These are phyloP conservation scores for Ustulina deusta DNA, from an alignment of 2,329 filamentous ascomycete species.

Conservation along the genomic window DNA sequence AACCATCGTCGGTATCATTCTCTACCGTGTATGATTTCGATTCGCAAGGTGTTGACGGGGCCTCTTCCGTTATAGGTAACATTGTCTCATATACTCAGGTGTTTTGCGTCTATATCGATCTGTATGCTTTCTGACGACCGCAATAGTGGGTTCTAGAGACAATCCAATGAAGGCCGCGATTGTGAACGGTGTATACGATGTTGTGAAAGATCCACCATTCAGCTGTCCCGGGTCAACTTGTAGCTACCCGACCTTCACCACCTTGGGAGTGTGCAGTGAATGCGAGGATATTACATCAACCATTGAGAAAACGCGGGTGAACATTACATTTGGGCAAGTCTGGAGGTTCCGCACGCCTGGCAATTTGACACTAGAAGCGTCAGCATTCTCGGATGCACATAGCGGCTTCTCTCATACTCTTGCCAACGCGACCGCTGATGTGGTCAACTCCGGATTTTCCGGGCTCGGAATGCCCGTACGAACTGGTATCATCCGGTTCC, in stretches of 20 bases:
- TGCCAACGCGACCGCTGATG: conserved; percentile 20
- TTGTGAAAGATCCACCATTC: conserved; percentile 35
- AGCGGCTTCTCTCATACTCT: conserved; percentile 30
- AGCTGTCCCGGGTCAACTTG: conserved; percentile 31
- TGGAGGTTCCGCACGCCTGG: conserved; percentile 21
- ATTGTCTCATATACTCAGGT: neutral
- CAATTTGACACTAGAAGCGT: conserved; percentile 28
- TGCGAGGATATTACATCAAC: conserved; percentile 27
- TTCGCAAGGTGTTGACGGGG: conserved; percentile 21
- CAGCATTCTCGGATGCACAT: conserved; percentile 16
- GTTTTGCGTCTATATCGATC: no score
- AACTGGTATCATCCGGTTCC: conserved; percentile 25
- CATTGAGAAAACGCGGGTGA: conserved; percentile 1
- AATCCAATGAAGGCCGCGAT: conserved; percentile 32
- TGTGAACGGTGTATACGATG: conserved; percentile 33
- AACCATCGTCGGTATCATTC: conserved; percentile 28
- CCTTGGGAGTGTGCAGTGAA: conserved; percentile 32
- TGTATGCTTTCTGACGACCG: conserved; percentile 1
- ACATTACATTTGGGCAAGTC: conserved; percentile 11
- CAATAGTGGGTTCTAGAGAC: conserved; percentile 30
- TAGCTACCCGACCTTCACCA: conserved; percentile 24
- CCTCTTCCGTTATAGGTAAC: conserved; percentile 29
- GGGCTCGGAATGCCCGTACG: conserved; percentile 28
- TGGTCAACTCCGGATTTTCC: conserved; percentile 4
- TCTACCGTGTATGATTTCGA: conserved; percentile 29